These are phyloP conservation scores for Diaporthe sp. DNA, from an alignment of 2,329 filamentous ascomycete genomes.

Conservation along the genomic window DNA sequence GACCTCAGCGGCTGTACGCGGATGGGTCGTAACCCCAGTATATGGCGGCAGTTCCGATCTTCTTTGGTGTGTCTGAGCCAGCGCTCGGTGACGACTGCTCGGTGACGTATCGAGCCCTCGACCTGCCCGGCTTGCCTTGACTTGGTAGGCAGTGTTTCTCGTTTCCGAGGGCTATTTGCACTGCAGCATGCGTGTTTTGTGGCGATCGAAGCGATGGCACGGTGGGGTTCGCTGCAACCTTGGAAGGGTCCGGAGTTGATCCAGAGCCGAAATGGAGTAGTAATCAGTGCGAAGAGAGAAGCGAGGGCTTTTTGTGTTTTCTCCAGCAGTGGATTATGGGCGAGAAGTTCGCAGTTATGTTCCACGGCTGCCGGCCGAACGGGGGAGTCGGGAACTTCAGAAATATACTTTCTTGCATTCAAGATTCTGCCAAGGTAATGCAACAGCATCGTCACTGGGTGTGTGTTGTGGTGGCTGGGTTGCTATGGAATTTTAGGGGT, in stretches of 20 bases:
- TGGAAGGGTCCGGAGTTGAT: neutral
- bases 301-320: neutral
- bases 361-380: slow-evolving; percentile 10
- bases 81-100: slow-evolving; percentile 17
- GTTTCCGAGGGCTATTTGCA: neutral
- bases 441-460: slow-evolving; percentile 28
- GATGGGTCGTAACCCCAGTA: slow-evolving; percentile 12
- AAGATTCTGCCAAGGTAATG: slow-evolving; percentile 31
- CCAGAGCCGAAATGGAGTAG: neutral
- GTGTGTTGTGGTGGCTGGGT: slow-evolving; percentile 32
- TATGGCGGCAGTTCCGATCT: slow-evolving; percentile 17
- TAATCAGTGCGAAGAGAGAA: neutral
- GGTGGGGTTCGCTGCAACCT: slow-evolving; percentile 32
- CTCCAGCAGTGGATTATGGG: neutral
- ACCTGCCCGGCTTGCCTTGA: slow-evolving; percentile 12
- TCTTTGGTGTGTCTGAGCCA: slow-evolving; percentile 13
- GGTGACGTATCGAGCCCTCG: slow-evolving; percentile 25
- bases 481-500: slow-evolving; percentile 28
- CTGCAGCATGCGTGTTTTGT: neutral
- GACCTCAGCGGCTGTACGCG: slow-evolving; percentile 14
- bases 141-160: slow-evolving; percentile 2
- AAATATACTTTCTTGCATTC: slow-evolving; percentile 16
- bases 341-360: neutral
- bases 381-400: slow-evolving; percentile 1
- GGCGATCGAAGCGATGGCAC: slow-evolving; percentile 26